Evolutionary conservation across 331 rosid species (phyloP), one percentile per base, ranked within the genome.

Genomic region (Spiraea crenata): DNA sequence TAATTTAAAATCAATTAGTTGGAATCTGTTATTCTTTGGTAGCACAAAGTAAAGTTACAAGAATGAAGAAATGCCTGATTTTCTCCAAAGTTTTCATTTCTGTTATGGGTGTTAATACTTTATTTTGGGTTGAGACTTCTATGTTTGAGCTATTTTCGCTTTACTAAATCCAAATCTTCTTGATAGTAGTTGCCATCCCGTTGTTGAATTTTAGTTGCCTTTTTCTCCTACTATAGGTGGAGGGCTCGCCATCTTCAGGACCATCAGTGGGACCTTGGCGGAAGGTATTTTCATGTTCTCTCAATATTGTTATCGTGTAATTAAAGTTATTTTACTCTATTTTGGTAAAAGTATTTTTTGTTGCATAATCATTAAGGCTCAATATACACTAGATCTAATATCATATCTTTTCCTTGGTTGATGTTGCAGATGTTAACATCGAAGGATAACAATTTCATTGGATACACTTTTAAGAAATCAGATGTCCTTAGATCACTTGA

Each of bases 261-360:
- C 89, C 97, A 58, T 82, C 96, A 1, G 85, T 91, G 63, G 99
- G 99, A 83, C 98, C 99, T 73, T 95, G 99, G 99, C 84, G 99
- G 81, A 95, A 91, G 98, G 99, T 91, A 85, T 73, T 60, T n/a
- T 38, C 25, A 0, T 45, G 31, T 65, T 71, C 50, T 63, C 59
- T 69, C 17, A 57, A 37, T 64, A 19, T 31, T 25, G 51, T 60
- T 4, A 39, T 51, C 58, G 9, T 17, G 34, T 1, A 4, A n/a
- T 1, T 9, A 15, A 47, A 31, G 70, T 25, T 25, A 25, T 25
- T 25, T 25, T 2, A 25, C 31, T 25, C 2, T 25, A 25, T 25
- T 25, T 25, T 25, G 31, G 31, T 25, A 25, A 25, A 25, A 25
- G 31, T 25, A 25, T 25, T 34, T 42, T 20, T 3, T 14, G 31